A percentile compares a stretch with the other conserved stretches of the same genome.
Evolutionary conservation across 2,329 filamentous ascomycete genomes (phyloP).

Genomic region (Exophiala sp.): DNA sequence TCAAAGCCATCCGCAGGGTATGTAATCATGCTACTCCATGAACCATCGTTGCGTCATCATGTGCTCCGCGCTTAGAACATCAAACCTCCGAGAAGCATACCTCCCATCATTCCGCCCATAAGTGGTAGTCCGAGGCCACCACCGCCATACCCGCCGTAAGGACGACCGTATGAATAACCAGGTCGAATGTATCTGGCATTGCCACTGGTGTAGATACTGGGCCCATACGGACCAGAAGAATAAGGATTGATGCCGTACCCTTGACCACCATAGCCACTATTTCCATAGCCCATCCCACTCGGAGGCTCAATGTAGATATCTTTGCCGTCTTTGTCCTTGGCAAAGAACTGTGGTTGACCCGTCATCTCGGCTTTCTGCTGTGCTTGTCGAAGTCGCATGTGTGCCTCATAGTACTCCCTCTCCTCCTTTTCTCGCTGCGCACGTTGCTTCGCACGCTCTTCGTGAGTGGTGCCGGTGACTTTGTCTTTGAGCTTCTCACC

Average conservation of each 20-base stretch:
- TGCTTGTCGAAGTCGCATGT: constrained; percentile 49
- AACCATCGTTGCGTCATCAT: too few species aligned
- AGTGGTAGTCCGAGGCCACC: constrained; percentile 47
- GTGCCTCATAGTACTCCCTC: constrained; percentile 49
- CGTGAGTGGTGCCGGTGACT: constrained; percentile 36
- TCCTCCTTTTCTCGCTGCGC: constrained; percentile 49
- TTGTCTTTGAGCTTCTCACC: constrained; percentile 60
- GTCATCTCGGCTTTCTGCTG: constrained; percentile 52
- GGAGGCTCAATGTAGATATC: constrained; percentile 61
- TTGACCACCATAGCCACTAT: constrained; percentile 16
- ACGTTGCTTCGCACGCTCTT: constrained; percentile 50
- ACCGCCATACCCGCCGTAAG: constrained; percentile 43
- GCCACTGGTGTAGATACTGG: constrained; percentile 41
- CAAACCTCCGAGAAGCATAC: constrained; percentile 46
- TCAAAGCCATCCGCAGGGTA: too few species aligned
- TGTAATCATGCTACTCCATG: too few species aligned
- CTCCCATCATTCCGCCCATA: constrained; percentile 46
- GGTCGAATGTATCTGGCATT: constrained; percentile 52
- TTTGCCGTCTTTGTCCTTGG: constrained; percentile 51
- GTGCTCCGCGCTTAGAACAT: constrained; percentile 28
- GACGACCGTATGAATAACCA: constrained; percentile 45
- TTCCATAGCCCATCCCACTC: constrained; percentile 25
- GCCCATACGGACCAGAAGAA: constrained; percentile 33
- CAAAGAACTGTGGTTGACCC: constrained; percentile 54
- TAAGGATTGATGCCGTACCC: constrained; percentile 46